phyloP scores from a whole-genome alignment of 768 basidiomycete genomes.

The Leccinellum rugosiceps region DNA sequence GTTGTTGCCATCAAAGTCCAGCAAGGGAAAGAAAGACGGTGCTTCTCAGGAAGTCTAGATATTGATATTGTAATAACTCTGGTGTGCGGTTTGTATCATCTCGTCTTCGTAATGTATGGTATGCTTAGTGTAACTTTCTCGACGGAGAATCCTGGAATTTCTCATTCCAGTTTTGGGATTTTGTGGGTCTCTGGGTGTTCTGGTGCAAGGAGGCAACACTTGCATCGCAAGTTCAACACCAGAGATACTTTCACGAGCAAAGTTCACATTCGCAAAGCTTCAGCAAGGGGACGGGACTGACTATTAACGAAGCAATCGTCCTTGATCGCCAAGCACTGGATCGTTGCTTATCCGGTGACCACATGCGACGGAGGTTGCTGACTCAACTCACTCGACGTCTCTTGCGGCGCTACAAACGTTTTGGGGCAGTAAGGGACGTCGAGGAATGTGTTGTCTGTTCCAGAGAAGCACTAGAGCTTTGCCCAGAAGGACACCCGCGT shows the following conservation, averaged over 20 bases:
- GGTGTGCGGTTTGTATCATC: constrained; percentile 21
- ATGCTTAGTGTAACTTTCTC: constrained; percentile 22
- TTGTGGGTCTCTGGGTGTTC: too few species aligned
- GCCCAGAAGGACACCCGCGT: neutral
- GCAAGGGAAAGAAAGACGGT: constrained; percentile 47
- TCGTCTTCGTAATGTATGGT: constrained; percentile 29
- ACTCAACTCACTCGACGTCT: neutral
- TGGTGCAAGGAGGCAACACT: too few species aligned
- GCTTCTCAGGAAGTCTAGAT: constrained; percentile 48
- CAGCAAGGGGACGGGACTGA: too few species aligned
- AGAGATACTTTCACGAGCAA: too few species aligned
- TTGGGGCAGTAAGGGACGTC: neutral
- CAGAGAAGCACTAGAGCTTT: neutral
- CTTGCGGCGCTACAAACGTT: too few species aligned
- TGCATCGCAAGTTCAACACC: too few species aligned
- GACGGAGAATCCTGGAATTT: neutral
- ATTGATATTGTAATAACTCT: constrained; percentile 8
- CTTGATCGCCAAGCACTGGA: neutral
- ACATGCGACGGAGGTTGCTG: neutral
- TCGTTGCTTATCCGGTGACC: neutral
- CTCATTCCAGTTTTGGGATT: too few species aligned
- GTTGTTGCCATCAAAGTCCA: constrained; percentile 42
- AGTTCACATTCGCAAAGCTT: too few species aligned
- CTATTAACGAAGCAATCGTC: neutral
- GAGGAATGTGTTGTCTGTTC: neutral